A percentile compares a stretch with the other conserved stretches of the same genome.
phyloP scores from a whole-genome alignment of 768 basidiomycete genomes.

The Leccinum sublutescens region DNA sequence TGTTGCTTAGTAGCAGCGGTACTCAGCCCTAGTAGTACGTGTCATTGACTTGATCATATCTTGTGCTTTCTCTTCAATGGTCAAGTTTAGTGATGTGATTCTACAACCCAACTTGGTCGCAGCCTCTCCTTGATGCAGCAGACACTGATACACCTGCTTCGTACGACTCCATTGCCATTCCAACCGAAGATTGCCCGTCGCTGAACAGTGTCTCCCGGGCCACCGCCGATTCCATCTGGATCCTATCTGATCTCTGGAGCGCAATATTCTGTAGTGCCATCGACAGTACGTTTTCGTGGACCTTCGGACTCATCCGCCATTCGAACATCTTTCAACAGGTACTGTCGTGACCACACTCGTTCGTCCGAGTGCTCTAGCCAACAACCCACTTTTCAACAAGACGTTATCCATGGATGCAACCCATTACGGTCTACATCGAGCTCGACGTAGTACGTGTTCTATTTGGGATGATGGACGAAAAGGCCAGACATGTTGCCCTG shows the following conservation, averaged over 20 bases:
- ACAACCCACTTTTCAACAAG: slow-evolving; percentile 49
- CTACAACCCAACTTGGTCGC: no score
- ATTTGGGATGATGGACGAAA: slow-evolving; percentile 71
- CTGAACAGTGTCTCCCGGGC: neutral
- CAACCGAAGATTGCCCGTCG: neutral
- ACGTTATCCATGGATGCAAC: slow-evolving; percentile 72
- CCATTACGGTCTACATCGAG: slow-evolving; percentile 53
- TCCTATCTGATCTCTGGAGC: neutral
- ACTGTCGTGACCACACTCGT: neutral
- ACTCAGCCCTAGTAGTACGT: no score
- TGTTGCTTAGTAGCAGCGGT: no score
- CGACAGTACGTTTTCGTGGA: neutral
- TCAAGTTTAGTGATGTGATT: no score
- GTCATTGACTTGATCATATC: no score
- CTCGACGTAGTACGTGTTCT: slow-evolving; percentile 63
- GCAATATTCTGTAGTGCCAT: neutral
- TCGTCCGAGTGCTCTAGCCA: slow-evolving; percentile 33
- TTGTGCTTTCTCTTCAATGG: no score
- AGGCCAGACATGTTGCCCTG: slow-evolving; percentile 60
- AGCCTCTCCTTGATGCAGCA: no score
- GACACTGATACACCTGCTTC: neutral
- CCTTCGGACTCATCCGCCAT: neutral
- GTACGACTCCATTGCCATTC: neutral
- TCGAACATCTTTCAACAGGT: slow-evolving; percentile 40
- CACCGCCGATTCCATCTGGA: neutral